Base-by-base conservation (phyloP, 768 basidiomycete genomes). In the Leccinum sublutescens region DNA sequence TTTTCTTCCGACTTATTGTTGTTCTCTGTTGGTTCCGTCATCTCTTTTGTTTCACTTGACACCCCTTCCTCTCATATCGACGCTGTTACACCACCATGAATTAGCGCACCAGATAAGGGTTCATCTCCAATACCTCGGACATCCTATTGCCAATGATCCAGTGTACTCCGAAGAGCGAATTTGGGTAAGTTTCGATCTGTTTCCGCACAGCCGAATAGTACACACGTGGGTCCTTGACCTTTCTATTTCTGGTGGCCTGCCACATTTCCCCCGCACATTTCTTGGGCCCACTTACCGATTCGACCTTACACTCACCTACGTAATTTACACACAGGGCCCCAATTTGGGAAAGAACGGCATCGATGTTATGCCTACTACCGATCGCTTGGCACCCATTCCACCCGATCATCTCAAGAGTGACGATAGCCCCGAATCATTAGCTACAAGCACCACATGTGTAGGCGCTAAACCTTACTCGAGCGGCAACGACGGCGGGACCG, bases 41-140 rank as follows among this genome's bases (percentile, higher is more conserved):
- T 57, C 9, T 19, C 40, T 25, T 55, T 58, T 43, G 21, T 57
- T 15, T 19, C 23, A 17, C 17, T 36, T 10, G 45, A 36, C 10
- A 12, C 12, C 5, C 2, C 17, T 33, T 54, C 17, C 33, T 31
- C 34, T 36, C 29, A 36, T 47, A 59, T 58, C 54, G 14, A 60
- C 8, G 25, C 53, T 67, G 54, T 25, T 33, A 58, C 45, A 45
- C 50, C 55, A 51, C 48, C 8, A 54, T 59, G 23, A 43, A 33
- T 29, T 47, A 97, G 95, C 97, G 0, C 97, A 99, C 75, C 97
- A 99, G 74, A 91, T 98, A 58, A 84, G 97, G 52, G 96, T 99
- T 3, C 97, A 99, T 69, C 82, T 99, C 3, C 97, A 98, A 74
- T 98, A 83, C 73, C 84, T 99, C 57, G 97, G 96, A 1, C 78